Evolutionary conservation across 331 rosid genomes (phyloP).

Genomic region (Dryas integrifolia): DNA sequence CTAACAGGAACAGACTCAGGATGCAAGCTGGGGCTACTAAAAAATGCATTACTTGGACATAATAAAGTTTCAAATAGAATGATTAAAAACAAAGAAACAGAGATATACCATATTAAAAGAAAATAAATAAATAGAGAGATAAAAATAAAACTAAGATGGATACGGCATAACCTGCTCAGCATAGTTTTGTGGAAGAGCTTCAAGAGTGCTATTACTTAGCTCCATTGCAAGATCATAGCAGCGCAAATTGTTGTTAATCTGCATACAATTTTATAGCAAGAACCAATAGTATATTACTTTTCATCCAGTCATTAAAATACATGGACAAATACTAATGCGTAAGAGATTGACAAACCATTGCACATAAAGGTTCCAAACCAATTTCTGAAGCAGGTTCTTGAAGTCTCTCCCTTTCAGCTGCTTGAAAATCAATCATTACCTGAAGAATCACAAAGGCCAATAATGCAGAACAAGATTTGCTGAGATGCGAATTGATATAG

Average conservation of each 20-base stretch:
- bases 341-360: constrained; percentile 62
- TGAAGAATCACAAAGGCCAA: constrained; percentile 26
- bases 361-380: constrained; percentile 88
- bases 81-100: background rate
- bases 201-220: constrained; percentile 75
- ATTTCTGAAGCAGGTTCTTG: constrained; percentile 94
- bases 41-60: background rate
- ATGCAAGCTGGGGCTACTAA: background rate
- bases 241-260: constrained; percentile 94
- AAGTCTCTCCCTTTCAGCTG: constrained; percentile 87
- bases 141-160: constrained; percentile 7
- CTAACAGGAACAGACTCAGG: background rate
- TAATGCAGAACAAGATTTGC: background rate
- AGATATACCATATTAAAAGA: background rate
- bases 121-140: constrained; percentile 11
- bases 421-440: constrained; percentile 99
- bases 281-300: constrained; percentile 5
- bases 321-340: constrained; percentile 8
- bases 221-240: constrained; percentile 99
- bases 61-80: background rate
- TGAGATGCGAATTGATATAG: background rate
- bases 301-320: constrained; percentile 18
- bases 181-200: constrained; percentile 88
- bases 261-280: constrained; percentile 26
- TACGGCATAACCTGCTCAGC: constrained; percentile 78